These are phyloP conservation scores for Ogataea pilisensis DNA, from an alignment of 805 yeast genomes.

Conservation along the genomic window DNA sequence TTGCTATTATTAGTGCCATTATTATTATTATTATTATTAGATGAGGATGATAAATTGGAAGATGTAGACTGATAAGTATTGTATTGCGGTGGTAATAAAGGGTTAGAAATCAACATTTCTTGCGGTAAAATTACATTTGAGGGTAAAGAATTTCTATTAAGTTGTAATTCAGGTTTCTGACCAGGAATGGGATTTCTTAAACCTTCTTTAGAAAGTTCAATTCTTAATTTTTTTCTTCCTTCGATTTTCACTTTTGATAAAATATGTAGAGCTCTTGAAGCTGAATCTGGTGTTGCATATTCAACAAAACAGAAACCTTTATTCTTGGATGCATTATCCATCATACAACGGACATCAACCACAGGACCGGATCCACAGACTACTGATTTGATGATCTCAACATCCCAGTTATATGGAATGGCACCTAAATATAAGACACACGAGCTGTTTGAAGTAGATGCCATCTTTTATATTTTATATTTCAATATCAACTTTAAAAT, in stretches of 20 bases:
- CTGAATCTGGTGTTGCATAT: constrained; percentile 48
- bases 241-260: constrained; percentile 42
- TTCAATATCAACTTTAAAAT: no score
- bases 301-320: constrained; percentile 70
- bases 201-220: constrained; percentile 62
- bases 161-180: constrained; percentile 39
- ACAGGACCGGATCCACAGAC: constrained; percentile 72
- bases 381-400: constrained; percentile 54
- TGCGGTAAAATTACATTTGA: constrained; percentile 54
- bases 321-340: constrained; percentile 53
- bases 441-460: constrained; percentile 29
- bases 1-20: background rate
- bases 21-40: constrained; percentile 1
- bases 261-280: constrained; percentile 43
- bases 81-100: constrained; percentile 22
- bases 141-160: constrained; percentile 48
- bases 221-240: constrained; percentile 46
- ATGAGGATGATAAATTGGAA: background rate
- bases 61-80: constrained; percentile 14
- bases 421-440: constrained; percentile 56
- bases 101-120: constrained; percentile 34
- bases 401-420: constrained; percentile 71
- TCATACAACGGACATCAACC: constrained; percentile 61
- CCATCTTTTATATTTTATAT: no score
- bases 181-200: constrained; percentile 36